phyloP scores from a whole-genome alignment of 371 early-diverging fungal species.

The Zopfochytrium polystomum region DNA sequence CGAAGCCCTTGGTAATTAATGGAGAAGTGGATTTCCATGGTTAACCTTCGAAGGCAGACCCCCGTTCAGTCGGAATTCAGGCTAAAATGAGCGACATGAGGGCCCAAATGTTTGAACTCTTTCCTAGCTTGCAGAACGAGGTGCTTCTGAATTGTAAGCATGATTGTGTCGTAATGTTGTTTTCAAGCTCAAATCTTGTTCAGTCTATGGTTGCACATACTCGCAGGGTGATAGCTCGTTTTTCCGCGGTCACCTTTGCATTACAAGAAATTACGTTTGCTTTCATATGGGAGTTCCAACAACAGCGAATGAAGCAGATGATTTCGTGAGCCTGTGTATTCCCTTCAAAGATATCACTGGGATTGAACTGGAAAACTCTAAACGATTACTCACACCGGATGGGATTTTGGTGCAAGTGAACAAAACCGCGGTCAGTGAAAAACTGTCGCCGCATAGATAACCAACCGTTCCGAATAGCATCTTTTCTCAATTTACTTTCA shows the following conservation, averaged over 20 bases:
- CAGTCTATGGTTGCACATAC: conserved; percentile 44
- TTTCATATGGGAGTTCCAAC: conserved; percentile 23
- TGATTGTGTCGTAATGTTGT: background rate
- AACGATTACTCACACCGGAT: conserved; percentile 44
- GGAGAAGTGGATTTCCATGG: too few relatives aligned
- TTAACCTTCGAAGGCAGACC: too few relatives aligned
- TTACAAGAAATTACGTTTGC: conserved; percentile 44
- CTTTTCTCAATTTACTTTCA: conserved; percentile 44
- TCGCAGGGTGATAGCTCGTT: conserved; percentile 30
- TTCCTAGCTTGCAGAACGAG: conserved; percentile 42
- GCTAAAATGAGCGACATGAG: conserved; percentile 34
- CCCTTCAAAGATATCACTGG: conserved; percentile 35
- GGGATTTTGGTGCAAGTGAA: conserved; percentile 36
- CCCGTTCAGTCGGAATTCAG: conserved; percentile 30
- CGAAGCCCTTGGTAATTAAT: conserved; percentile 41
- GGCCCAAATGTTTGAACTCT: conserved; percentile 22
- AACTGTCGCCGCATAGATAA: conserved; percentile 1
- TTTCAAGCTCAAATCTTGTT: background rate
- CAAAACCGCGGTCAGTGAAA: conserved; percentile 21
- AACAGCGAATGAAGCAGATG: conserved; percentile 1
- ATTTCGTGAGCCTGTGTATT: conserved; percentile 11
- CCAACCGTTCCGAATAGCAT: conserved; percentile 22
- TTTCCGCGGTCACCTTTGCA: conserved; percentile 40
- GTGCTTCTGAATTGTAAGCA: conserved; percentile 45
- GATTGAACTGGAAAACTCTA: conserved; percentile 41